A percentile compares a stretch with the other conserved stretches of the same genome.
phyloP scores from a whole-genome alignment of 306 rosid genomes.

The Vigna trinervia region DNA sequence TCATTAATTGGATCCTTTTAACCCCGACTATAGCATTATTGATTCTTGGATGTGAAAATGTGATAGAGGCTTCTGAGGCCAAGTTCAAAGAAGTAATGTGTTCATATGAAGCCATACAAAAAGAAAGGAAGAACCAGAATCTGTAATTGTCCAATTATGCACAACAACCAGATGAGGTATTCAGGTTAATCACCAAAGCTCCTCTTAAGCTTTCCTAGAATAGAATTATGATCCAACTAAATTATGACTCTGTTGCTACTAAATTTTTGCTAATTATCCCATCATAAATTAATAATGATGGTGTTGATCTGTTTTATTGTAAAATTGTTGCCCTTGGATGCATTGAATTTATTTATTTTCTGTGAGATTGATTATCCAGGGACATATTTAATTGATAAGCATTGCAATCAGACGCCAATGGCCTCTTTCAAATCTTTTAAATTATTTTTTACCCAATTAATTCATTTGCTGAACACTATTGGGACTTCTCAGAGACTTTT shows the following conservation, averaged over 20 bases:
- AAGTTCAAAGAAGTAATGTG: constrained; percentile 93
- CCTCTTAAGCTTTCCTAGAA: neutral
- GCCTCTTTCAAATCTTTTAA: constrained; percentile 21
- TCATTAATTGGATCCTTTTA: constrained; percentile 28
- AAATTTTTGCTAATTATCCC: constrained; percentile 29
- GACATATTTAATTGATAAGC: constrained; percentile 19
- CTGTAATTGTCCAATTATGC: constrained; percentile 37
- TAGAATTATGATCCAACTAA: constrained; percentile 24
- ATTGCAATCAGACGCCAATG: neutral
- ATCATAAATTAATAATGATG: neutral
- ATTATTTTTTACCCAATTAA: neutral
- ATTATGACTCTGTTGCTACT: constrained; percentile 30
- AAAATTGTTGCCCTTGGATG: constrained; percentile 21
- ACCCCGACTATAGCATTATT: constrained; percentile 28
- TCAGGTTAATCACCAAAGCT: constrained; percentile 16
- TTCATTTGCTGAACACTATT: neutral
- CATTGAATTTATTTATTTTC: neutral
- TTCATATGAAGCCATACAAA: constrained; percentile 90
- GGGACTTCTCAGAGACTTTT: neutral
- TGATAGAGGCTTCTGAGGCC: constrained; percentile 86
- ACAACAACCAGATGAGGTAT: constrained; percentile 27
- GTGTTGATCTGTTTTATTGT: constrained; percentile 21
- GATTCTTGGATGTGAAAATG: constrained; percentile 34
- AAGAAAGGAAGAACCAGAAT: constrained; percentile 63
- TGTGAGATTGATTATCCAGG: constrained; percentile 23